Evolutionary conservation across 2,329 filamentous ascomycete genomes (phyloP), one percentile per base, ranked within the genome.

Genomic region (Pseudocercospora eumusae): DNA sequence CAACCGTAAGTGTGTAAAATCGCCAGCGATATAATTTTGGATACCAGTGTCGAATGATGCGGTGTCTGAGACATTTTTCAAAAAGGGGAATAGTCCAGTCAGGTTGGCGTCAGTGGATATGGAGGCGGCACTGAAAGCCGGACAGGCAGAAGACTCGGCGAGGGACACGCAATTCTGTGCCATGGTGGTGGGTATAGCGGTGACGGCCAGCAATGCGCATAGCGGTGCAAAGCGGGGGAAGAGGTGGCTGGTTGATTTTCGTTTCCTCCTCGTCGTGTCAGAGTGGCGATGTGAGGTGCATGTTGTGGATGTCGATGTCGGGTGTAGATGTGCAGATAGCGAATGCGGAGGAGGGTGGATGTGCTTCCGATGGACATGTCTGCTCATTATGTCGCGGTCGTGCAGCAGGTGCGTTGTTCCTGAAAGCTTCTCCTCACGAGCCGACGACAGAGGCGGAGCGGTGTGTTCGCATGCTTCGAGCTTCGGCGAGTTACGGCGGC

Each of bases 1-100:
- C 75, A 83, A 97, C 92, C 96, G 91, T 73, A 83, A 77, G 72
- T 88, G 85, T 56, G 93, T 85, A 79, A 93, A 98, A 65, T 82
- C 83, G 40, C 87, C 88, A 59, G 84, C 80, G 57, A 97, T 84
- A 76, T 96, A 97, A 60, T 84, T 80, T 56, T 79, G 81, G 72
- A 99, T 79, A 71, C 89, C 84, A 45, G 82, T 75, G 75, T 99
- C 95, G 75, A 99, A 99, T 8, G 88, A 86, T 58, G 83, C 78
- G 15, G 84, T 83, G 74, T 89, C 88, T 49, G 89, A 89, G 69
- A 98, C 95, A 75, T 84, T 91, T 67, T 86, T 81, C 67, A 99
- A 84, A 75, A 98, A 99, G 52, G 92, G 88, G 78, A 89, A 93
- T 63, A 85, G 78, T 27, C 82, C 82, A 53, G 84, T 80, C 64